phyloP scores from a whole-genome alignment of 1,284 basidiomycete genomes.

The Caloboletus firmus region DNA sequence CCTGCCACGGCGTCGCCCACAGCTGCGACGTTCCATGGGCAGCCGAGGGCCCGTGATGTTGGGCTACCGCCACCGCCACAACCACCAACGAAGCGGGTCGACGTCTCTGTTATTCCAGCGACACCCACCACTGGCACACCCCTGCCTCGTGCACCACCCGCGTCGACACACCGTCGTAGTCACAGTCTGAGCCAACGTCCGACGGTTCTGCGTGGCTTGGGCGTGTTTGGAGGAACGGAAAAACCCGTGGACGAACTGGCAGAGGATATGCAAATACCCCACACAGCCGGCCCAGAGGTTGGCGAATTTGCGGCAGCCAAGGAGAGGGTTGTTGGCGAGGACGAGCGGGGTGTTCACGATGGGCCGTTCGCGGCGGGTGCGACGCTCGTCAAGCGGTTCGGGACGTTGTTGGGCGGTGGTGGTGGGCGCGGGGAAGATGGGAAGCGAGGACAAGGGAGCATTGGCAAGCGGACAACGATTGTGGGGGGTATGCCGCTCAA shows the following conservation, averaged over 20 bases:
- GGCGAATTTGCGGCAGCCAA: slow-evolving; percentile 46
- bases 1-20: slow-evolving; percentile 53
- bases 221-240: slow-evolving; percentile 50
- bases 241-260: slow-evolving; percentile 43
- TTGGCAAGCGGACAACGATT: slow-evolving; percentile 51
- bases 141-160: slow-evolving; percentile 63
- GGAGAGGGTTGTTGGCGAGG: slow-evolving; percentile 35
- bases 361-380: slow-evolving; percentile 54
- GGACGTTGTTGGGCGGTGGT: slow-evolving; percentile 57
- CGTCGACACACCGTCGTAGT: slow-evolving; percentile 66
- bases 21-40: slow-evolving; percentile 51
- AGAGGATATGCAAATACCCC: slow-evolving; percentile 42
- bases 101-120: slow-evolving; percentile 40
- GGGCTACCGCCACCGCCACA: slow-evolving; percentile 29
- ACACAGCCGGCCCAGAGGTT: slow-evolving; percentile 60
- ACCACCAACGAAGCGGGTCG: slow-evolving; percentile 29
- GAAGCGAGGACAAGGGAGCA: slow-evolving; percentile 38
- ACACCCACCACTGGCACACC: slow-evolving; percentile 32
- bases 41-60: slow-evolving; percentile 59
- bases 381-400: slow-evolving; percentile 73
- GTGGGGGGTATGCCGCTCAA: slow-evolving; percentile 49
- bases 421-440: slow-evolving; percentile 47
- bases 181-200: slow-evolving; percentile 79
- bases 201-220: slow-evolving; percentile 41
- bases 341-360: slow-evolving; percentile 26